Base-by-base conservation (phyloP, 306 rosid genomes). In the Cicer judaicum region DNA sequence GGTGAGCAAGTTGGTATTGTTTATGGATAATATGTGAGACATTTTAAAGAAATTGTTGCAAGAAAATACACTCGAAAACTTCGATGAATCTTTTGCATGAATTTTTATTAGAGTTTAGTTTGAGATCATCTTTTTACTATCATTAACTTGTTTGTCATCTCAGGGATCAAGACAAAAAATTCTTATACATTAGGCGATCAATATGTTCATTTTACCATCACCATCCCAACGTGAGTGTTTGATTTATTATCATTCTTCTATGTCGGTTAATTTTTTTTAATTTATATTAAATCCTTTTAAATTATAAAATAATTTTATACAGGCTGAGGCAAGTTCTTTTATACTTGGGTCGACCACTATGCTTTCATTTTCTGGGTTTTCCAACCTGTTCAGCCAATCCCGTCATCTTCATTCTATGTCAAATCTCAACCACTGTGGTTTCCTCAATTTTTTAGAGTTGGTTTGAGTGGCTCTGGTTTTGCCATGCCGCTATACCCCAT, bases 181-280 rank as follows among this genome's bases (percentile, higher is more conserved):
- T 87, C 89, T 42, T 85, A 79, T 71, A 12, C 93, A 11, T 85
- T 90, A 1, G 98, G 97, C n/a, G 95, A 93, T 77, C 97, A 93
- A 79, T 93, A 48, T 48, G 97, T 91, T 85, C 93, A 93, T 79
- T 93, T 93, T 77, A 91, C 87, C 44, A 85, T 93, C 89, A 81
- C 88, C 92, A 91, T 93, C 54, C 97, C 98, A 64, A 8, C 72
- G 91, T 91, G 82, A 63, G 97, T 79, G 60, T 54, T 47, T 48
- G 55, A 5, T 36, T 78, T 64, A 53, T 69, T 68, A 36, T 46
- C 43, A 34, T 21, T 68, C 7, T 60, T 68, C 15, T 7, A 5
- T 15, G 19, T 29, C 36, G 0, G 36, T 29, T 29, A 29, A 29
- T 29, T 29, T 29, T 29, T 29, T 29, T 29, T 29, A 29, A 29